Conservation (phyloP, 208 protist species). For the Leishmania martiniquensis region DNA sequence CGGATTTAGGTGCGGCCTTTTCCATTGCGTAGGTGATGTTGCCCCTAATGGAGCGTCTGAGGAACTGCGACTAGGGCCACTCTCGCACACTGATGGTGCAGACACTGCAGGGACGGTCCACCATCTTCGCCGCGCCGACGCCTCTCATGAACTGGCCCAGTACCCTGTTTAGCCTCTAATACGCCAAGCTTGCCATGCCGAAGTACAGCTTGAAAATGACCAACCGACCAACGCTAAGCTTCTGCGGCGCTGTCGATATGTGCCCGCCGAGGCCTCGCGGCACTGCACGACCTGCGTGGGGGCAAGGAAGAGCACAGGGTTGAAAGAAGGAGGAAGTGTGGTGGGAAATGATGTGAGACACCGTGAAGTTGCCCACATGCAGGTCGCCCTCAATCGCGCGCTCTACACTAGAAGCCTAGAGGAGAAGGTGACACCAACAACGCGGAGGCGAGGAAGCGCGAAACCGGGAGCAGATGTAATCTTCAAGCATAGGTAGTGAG, state of each 20-base stretch:
- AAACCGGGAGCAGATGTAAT: not conserved
- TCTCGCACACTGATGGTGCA: slow-evolving; percentile 89
- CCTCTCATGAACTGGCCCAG: slow-evolving; percentile 48
- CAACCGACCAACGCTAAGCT: slow-evolving; percentile 53
- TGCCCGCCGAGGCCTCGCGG: slow-evolving; percentile 56
- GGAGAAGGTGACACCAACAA: not conserved
- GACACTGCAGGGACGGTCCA: slow-evolving; percentile 40
- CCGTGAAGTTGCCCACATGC: not conserved
- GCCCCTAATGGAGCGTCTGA: slow-evolving; percentile 89
- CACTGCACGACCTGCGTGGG: slow-evolving; percentile 1
- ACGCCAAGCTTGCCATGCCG: slow-evolving; percentile 51
- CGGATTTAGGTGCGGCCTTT: slow-evolving; percentile 29
- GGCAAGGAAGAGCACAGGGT: not conserved
- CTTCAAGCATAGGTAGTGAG: not conserved
- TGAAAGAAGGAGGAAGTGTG: not conserved
- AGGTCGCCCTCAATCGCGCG: not conserved
- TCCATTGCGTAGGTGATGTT: slow-evolving; percentile 69
- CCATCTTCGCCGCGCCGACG: slow-evolving; percentile 49
- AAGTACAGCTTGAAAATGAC: slow-evolving; percentile 66
- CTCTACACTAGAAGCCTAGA: not conserved
- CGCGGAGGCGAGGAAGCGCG: not conserved
- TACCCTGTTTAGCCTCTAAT: slow-evolving; percentile 47
- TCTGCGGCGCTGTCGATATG: slow-evolving; percentile 39
- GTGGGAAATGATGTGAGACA: not conserved
- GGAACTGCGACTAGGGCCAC: slow-evolving; percentile 98